phyloP scores from a whole-genome alignment of 225 moss, liverwort and hornwort species.

The Bryum argenteum region DNA sequence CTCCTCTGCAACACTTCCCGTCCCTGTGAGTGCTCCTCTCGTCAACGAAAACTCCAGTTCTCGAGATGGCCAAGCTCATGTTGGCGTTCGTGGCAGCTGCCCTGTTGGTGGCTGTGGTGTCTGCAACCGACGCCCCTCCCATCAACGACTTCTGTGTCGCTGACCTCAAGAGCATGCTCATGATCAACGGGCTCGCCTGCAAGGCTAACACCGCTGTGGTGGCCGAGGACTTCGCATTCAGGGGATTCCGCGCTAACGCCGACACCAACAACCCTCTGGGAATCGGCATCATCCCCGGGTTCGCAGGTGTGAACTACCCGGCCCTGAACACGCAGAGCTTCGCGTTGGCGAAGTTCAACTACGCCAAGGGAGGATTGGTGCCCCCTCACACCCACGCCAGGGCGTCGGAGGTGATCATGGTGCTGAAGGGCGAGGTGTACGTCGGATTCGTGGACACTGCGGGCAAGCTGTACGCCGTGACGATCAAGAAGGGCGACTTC shows the following conservation, averaged over 20 bases:
- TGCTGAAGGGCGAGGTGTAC: constrained; percentile 14
- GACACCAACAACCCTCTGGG: constrained; percentile 27
- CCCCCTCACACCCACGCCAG: constrained; percentile 28
- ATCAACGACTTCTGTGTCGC: constrained; percentile 46
- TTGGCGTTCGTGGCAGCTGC: not conserved
- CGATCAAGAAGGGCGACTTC: constrained; percentile 5
- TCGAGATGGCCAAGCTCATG: constrained; percentile 24
- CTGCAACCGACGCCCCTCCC: constrained; percentile 14
- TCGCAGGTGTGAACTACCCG: constrained; percentile 16
- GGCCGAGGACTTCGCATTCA: constrained; percentile 24
- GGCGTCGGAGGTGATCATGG: constrained; percentile 21
- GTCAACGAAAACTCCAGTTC: not conserved
- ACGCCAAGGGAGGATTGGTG: constrained; percentile 38
- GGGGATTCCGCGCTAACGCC: constrained; percentile 19
- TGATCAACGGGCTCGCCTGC: constrained; percentile 39
- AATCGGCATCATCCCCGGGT: constrained; percentile 35
- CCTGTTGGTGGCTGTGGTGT: constrained; percentile 7
- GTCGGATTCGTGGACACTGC: constrained; percentile 24
- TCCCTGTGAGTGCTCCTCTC: no score
- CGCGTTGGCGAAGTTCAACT: constrained; percentile 36
- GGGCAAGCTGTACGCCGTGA: constrained; percentile 14
- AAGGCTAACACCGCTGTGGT: not conserved
- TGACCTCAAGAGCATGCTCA: constrained; percentile 10
- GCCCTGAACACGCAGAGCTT: constrained; percentile 33
- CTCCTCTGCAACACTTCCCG: no score